Percentiles rank a stretch among this genome's conserved stretches.
phyloP scores from a whole-genome alignment of 805 yeast genomes.

The Starmerella tilneyi region DNA sequence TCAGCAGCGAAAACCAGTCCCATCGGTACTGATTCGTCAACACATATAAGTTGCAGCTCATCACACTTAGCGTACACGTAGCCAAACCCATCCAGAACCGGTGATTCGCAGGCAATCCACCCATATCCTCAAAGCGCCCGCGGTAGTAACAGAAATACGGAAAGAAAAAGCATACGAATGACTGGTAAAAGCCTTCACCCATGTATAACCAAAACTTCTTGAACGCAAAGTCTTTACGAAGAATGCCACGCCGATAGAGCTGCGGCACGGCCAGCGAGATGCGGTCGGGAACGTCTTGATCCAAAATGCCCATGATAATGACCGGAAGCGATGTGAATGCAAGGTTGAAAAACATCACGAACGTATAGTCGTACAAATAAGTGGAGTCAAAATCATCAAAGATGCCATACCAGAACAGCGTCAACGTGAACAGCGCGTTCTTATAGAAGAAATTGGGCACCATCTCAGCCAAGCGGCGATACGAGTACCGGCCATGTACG shows the following conservation, averaged over 20 bases:
- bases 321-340: slow-evolving; percentile 78
- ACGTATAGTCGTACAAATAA: slow-evolving; percentile 68
- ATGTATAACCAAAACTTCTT: slow-evolving; percentile 52
- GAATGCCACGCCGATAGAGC: slow-evolving; percentile 57
- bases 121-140: slow-evolving; percentile 31
- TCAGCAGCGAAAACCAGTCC: slow-evolving; percentile 59
- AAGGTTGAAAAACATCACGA: slow-evolving; percentile 67
- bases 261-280: slow-evolving; percentile 63
- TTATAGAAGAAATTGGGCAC: slow-evolving; percentile 73
- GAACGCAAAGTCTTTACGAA: slow-evolving; percentile 55
- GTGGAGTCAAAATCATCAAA: slow-evolving; percentile 63
- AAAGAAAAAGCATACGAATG: slow-evolving; percentile 57
- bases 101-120: slow-evolving; percentile 35
- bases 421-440: slow-evolving; percentile 61
- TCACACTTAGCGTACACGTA: slow-evolving; percentile 52
- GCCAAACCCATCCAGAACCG: slow-evolving; percentile 64
- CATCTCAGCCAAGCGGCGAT: slow-evolving; percentile 66
- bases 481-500: slow-evolving; percentile 79
- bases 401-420: slow-evolving; percentile 71
- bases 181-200: slow-evolving; percentile 66
- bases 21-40: slow-evolving; percentile 61
- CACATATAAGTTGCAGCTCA: slow-evolving; percentile 57
- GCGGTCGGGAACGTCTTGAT: slow-evolving; percentile 64
- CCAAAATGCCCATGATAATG: slow-evolving; percentile 60
- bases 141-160: slow-evolving; percentile 49